These are phyloP conservation scores for Leucogyrophana mollusca DNA, from an alignment of 768 basidiomycete species.

Conservation along the genomic window DNA sequence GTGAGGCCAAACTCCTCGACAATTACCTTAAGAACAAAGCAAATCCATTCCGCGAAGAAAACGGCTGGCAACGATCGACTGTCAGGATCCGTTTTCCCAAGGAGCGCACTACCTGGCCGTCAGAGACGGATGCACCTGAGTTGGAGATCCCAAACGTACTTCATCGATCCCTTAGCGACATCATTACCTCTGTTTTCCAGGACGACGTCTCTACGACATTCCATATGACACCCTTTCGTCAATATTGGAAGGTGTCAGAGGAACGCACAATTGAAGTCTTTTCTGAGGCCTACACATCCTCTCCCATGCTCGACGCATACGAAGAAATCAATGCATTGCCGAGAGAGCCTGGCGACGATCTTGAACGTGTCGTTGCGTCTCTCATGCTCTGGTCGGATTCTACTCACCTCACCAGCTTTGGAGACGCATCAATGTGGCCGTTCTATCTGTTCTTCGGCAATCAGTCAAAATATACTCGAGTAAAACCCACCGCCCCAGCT, in stretches of 20 bases:
- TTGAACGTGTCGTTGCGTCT: conserved; percentile 7
- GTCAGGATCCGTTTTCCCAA: conserved; percentile 23
- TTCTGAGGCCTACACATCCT: conserved; percentile 1
- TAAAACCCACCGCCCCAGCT: conserved; percentile 7
- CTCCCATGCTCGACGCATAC: neutral
- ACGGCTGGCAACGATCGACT: conserved; percentile 18
- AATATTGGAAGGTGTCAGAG: conserved; percentile 10
- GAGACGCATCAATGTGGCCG: conserved; percentile 26
- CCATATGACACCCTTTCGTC: conserved; percentile 23
- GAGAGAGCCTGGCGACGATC: neutral
- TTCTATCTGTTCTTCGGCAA: conserved; percentile 19
- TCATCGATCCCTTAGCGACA: conserved; percentile 21
- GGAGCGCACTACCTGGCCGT: neutral
- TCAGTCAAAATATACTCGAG: conserved; percentile 15
- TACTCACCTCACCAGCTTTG: conserved; percentile 25
- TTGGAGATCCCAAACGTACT: conserved; percentile 28
- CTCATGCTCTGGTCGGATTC: conserved; percentile 26
- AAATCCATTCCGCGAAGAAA: conserved; percentile 10
- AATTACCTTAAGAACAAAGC: conserved; percentile 12
- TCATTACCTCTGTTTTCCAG: conserved; percentile 21
- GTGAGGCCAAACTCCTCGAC: conserved; percentile 12
- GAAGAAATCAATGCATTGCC: conserved; percentile 1
- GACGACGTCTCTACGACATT: conserved; percentile 14
- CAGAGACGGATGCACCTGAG: conserved; percentile 25
- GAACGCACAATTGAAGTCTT: neutral